phyloP scores from a whole-genome alignment of 2,329 filamentous ascomycete species.

The Trichophyton mentagrophytes region DNA sequence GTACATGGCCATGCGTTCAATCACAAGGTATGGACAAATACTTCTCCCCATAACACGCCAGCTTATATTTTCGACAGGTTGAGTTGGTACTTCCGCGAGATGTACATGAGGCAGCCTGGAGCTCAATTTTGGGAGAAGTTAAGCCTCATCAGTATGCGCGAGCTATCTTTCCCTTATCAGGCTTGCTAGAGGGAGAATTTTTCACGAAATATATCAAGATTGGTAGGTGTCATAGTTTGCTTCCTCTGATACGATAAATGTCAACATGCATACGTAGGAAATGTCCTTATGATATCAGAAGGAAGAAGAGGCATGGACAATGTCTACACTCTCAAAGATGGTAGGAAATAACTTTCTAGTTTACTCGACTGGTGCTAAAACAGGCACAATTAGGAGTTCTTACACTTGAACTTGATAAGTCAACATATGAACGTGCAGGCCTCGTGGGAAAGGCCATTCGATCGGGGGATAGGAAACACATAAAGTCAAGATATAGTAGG shows the following conservation, averaged over 20 bases:
- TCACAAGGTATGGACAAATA: constrained; percentile 44
- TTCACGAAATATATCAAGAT: constrained; percentile 76
- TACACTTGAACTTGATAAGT: constrained; percentile 63
- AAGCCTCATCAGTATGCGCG: constrained; percentile 46
- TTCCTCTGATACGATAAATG: background rate
- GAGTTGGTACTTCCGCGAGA: constrained; percentile 63
- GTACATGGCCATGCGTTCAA: constrained; percentile 54
- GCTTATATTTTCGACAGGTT: constrained; percentile 17
- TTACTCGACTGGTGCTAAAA: background rate
- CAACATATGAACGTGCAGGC: constrained; percentile 71
- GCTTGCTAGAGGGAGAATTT: constrained; percentile 61
- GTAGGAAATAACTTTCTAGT: constrained; percentile 32
- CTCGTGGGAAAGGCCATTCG: constrained; percentile 57
- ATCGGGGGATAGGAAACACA: constrained; percentile 46
- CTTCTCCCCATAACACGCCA: background rate
- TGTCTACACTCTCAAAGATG: constrained; percentile 57
- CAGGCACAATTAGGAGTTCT: constrained; percentile 45
- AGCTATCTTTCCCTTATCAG: constrained; percentile 58
- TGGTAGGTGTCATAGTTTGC: constrained; percentile 37
- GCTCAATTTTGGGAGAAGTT: constrained; percentile 37
- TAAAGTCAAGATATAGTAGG: constrained; percentile 62
- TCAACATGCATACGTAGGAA: constrained; percentile 39
- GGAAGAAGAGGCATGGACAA: constrained; percentile 59
- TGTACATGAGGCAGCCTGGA: constrained; percentile 37
- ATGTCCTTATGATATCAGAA: constrained; percentile 72